A percentile compares a stretch with the other conserved stretches of the same genome.
phyloP scores from a whole-genome alignment of 1,139 yeast species.

The Spathaspora jeffriesii region DNA sequence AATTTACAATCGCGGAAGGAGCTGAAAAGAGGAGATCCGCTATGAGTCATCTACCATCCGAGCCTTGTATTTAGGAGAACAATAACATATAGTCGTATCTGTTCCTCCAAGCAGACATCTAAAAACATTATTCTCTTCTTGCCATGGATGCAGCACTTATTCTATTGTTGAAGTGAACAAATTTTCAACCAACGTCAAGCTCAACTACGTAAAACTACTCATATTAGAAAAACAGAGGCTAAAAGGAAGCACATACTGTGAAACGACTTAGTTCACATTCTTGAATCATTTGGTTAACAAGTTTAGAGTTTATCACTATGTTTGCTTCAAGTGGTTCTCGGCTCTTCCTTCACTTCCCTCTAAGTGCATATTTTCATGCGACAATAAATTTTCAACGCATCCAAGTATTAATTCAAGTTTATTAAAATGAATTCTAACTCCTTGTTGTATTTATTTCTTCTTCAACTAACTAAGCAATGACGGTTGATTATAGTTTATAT shows the following conservation, averaged over 20 bases:
- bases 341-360: neutral
- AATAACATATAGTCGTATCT: neutral
- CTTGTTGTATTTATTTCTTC: neutral
- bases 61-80: neutral
- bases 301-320: conserved; percentile 4
- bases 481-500: conserved; percentile 62
- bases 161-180: too few relatives aligned
- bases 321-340: neutral
- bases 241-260: too few relatives aligned
- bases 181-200: too few relatives aligned
- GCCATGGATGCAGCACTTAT: too few relatives aligned
- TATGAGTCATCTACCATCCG: neutral
- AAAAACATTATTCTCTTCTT: too few relatives aligned
- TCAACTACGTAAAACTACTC: too few relatives aligned
- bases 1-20: neutral
- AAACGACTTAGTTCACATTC: too few relatives aligned
- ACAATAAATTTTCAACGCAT: neutral
- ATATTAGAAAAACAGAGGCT: too few relatives aligned
- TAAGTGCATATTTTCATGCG: conserved; percentile 3
- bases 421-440: neutral
- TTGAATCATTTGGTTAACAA: neutral
- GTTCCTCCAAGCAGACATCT: too few relatives aligned
- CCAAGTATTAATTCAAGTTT: neutral
- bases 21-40: neutral
- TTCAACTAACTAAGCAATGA: neutral